Evolutionary conservation across 2,329 filamentous ascomycete genomes (phyloP), one percentile per base, ranked within the genome.

Genomic region (Colletotrichum sp.): DNA sequence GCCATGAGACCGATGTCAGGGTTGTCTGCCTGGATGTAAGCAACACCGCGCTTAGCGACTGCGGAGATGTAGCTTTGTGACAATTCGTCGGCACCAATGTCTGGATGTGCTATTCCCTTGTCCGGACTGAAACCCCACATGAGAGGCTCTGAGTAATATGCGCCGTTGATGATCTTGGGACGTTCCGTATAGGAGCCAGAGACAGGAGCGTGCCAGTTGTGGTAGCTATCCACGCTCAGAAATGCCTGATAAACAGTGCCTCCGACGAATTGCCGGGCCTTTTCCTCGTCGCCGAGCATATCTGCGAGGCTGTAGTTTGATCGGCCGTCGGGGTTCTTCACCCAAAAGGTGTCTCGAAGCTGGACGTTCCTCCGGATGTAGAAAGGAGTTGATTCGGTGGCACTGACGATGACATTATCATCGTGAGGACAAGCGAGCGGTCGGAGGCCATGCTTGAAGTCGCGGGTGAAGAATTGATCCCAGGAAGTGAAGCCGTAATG

Each of bases 1-100:
- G 43, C 43, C 43, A 21, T 48, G 0, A 48, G n/a, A 0, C n/a
- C 43, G 6, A 48, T 48, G 10, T 13, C 43, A 13, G n/a, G 43
- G 10, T 48, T 48, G 2, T 48, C 18, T 0, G 38, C 38, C 18
- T 43, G 5, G 2, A 43, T 48, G 10, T 13, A 21, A 1, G 43
- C 43, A 4, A 48, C 43, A 0, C 10, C n/a, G 0, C n/a, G 43
- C n/a, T 48, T 48, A 4, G 43, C 43, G 1, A 48, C n/a, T 0
- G n/a, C 18, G n/a, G 43, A 21, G 43, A 48, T 21, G n/a, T 48
- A n/a, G 10, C 43, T 48, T 48, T 48, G 43, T 48, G 43, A 48
- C 2, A 21, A 1, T 0, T 0, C 43, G 10, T 48, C 43, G 6
- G 43, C 43, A 1, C 43, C 6, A 3, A 48, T 48, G 43, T 48